Percentiles rank a stretch among this genome's conserved stretches.
These are phyloP conservation scores for Sphaerobolus stellatus DNA, from an alignment of 1,284 basidiomycete genomes.

Conservation along the genomic window DNA sequence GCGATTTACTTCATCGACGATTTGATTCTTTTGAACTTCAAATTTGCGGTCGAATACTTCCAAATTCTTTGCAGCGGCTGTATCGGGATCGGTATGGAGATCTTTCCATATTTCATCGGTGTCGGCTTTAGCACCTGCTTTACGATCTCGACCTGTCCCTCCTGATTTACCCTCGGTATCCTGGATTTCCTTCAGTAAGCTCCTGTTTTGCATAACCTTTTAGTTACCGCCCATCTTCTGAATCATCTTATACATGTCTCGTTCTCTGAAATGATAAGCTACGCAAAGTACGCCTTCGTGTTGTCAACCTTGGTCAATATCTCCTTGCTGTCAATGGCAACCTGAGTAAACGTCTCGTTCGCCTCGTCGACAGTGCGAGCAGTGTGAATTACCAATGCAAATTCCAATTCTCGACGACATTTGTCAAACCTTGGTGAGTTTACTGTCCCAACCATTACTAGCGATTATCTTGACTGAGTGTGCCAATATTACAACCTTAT, in stretches of 20 bases:
- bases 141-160: background rate
- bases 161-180: background rate
- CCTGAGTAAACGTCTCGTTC: background rate
- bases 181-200: background rate
- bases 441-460: slow-evolving; percentile 36
- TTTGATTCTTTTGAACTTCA: slow-evolving; percentile 25
- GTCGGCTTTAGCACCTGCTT: background rate
- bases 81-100: slow-evolving; percentile 20
- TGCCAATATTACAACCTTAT: background rate
- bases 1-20: slow-evolving; percentile 24
- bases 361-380: slow-evolving; percentile 33
- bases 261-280: background rate
- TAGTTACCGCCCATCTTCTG: background rate
- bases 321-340: slow-evolving; percentile 12
- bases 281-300: background rate
- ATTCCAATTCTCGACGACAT: slow-evolving; percentile 30
- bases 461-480: slow-evolving; percentile 37
- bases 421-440: slow-evolving; percentile 32
- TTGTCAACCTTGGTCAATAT: background rate
- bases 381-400: slow-evolving; percentile 34
- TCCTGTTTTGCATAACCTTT: background rate
- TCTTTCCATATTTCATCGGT: background rate
- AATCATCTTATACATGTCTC: background rate
- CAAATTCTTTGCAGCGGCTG: slow-evolving; percentile 26
- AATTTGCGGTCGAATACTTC: slow-evolving; percentile 31